These are phyloP conservation scores for Leucocoprinus birnbaumii DNA, from an alignment of 768 basidiomycete species.

Conservation along the genomic window DNA sequence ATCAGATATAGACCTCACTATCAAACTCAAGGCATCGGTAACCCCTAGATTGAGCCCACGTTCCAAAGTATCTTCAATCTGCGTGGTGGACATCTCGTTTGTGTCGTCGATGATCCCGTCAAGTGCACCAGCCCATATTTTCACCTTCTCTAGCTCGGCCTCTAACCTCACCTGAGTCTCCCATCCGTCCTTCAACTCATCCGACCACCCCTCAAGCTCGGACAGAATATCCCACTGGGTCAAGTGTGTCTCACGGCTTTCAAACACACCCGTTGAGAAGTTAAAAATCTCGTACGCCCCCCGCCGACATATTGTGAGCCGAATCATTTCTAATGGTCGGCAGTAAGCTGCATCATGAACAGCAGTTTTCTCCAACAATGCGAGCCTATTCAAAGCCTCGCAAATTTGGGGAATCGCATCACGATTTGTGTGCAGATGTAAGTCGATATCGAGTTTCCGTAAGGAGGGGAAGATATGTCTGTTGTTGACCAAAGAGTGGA, in stretches of 20 bases:
- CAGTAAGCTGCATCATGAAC: no score
- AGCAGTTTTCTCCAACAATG: no score
- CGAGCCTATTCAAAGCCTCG: no score
- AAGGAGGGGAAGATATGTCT: no score
- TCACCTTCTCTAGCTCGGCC: neutral
- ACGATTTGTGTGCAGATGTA: no score
- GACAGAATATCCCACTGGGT: neutral
- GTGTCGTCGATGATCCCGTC: neutral
- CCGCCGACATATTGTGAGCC: no score
- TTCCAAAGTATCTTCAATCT: neutral
- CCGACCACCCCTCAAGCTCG: neutral
- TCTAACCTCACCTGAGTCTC: slow-evolving; percentile 1
- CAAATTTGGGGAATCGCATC: no score
- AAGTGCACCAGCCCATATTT: neutral
- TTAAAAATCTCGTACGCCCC: no score
- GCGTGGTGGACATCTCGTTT: neutral
- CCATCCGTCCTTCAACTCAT: neutral
- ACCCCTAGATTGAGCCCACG: neutral
- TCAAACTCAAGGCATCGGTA: neutral
- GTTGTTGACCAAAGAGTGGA: no score
- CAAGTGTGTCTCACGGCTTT: neutral
- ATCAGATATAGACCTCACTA: neutral
- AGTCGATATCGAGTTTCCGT: no score
- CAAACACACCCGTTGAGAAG: neutral
- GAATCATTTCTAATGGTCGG: no score